Base-by-base conservation (phyloP, 805 yeast genomes). In the Saturnispora galanensis region DNA sequence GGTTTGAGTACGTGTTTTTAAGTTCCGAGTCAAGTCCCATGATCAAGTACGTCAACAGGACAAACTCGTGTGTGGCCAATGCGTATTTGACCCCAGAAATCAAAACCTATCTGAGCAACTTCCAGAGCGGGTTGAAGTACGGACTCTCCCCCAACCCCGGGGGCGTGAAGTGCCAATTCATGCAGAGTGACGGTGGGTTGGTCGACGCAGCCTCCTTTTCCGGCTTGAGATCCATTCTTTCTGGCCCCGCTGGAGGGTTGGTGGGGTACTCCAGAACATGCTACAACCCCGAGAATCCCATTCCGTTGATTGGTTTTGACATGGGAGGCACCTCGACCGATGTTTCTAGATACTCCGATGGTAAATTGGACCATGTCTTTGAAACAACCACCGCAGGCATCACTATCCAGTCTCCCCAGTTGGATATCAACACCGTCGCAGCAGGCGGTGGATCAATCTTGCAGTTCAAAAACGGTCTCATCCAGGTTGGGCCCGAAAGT, bases 181-280 rank as follows among this genome's bases (percentile, higher is more conserved):
- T 90, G 97, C 96, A 90, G 63, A 84, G 95, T 10, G 96, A 90
- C 60, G 97, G 97, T 47, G 97, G 97, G 2, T 71, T 90, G 47
- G 88, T 89, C 17, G 87, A 87, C 45, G 88, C 93, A 56, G 69
- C 77, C 17, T 73, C 76, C 40, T 90, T 90, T 59, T 81, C 96
- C 0, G 97, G 97, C 2, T 67, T 90, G 32, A 74, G 79, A 53
- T 95, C 97, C 3, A 84, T 90, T 40, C 64, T 90, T 31, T 86
- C 96, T 1, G 97, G 97, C 2, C 97, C 97, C 3, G 97, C 97
- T 9, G 97, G 97, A 33, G 97, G 97, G 41, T 95, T 90, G 47
- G 96, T 90, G 31, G 97, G 97, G 0, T 85, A 79, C 54, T 85
- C 96, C 0, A 73, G 77, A 42, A 89, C 97, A 0, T 84, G 95